Conservation (phyloP, 1,284 basidiomycete species). For the Fomitopsis schrenkii region DNA sequence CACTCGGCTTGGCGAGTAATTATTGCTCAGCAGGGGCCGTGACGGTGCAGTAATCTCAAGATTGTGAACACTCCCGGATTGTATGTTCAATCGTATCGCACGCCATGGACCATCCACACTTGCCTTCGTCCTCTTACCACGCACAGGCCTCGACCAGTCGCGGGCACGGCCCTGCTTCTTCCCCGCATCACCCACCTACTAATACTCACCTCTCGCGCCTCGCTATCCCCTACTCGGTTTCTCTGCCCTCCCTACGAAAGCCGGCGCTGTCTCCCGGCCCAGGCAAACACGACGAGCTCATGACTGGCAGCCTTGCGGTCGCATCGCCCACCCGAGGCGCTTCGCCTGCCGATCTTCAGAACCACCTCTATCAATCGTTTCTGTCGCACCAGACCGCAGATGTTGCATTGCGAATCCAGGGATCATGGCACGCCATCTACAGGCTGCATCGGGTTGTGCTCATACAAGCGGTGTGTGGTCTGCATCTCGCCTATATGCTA, state of each 20-base stretch:
- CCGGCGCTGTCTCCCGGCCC: background rate
- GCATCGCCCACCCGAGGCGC: constrained; percentile 18
- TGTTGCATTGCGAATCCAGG: constrained; percentile 65
- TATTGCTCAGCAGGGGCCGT: background rate
- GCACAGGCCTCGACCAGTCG: background rate
- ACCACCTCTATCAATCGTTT: constrained; percentile 74
- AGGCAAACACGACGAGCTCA: constrained; percentile 6
- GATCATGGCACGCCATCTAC: constrained; percentile 75
- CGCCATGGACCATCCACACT: background rate
- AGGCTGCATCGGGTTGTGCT: constrained; percentile 79
- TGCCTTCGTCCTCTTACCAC: background rate
- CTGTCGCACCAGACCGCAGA: constrained; percentile 72
- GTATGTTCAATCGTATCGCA: background rate
- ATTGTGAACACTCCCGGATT: background rate
- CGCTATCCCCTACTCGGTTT: constrained; percentile 7
- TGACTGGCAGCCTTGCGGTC: constrained; percentile 7
- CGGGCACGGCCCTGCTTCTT: background rate
- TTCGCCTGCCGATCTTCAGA: constrained; percentile 50
- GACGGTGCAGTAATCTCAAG: background rate
- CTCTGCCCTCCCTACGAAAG: constrained; percentile 7
- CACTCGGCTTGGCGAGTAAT: background rate
- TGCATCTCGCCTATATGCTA: background rate
- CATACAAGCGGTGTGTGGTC: constrained; percentile 67
- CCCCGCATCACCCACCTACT: background rate
- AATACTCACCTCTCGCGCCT: constrained; percentile 2